phyloP scores from a whole-genome alignment of 2,329 filamentous ascomycete species.

The Trematosphaeria pertusa region DNA sequence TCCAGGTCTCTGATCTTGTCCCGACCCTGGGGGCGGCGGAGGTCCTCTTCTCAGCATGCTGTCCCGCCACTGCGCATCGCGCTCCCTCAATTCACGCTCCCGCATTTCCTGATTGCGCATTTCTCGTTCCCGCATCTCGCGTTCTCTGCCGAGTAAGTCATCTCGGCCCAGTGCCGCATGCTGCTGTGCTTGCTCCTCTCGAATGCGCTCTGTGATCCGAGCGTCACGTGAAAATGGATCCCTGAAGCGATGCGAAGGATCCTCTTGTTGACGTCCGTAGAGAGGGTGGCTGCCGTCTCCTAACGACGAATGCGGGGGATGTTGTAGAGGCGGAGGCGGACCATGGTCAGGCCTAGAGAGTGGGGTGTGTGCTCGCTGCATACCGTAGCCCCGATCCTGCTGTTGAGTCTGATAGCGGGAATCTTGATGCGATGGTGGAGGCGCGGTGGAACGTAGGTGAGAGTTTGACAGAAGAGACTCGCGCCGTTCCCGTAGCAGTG shows the following conservation, averaged over 20 bases:
- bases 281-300: constrained; percentile 33
- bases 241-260: constrained; percentile 31
- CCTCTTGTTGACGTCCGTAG: constrained; percentile 39
- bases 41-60: constrained; percentile 6
- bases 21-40: constrained; percentile 18
- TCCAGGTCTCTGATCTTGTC: constrained; percentile 22
- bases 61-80: constrained; percentile 15
- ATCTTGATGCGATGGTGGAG: constrained; percentile 34
- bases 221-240: constrained; percentile 32
- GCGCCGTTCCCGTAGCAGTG: constrained; percentile 34
- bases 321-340: constrained; percentile 38
- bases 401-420: constrained; percentile 34
- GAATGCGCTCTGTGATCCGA: constrained; percentile 36
- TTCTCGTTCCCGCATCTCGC: constrained; percentile 23
- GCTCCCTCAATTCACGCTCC: constrained; percentile 8
- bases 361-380: constrained; percentile 45
- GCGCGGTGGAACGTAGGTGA: constrained; percentile 27
- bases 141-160: constrained; percentile 29
- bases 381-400: constrained; percentile 34
- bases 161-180: constrained; percentile 31
- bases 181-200: constrained; percentile 39
- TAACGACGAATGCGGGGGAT: constrained; percentile 40
- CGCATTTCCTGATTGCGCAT: constrained; percentile 7
- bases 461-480: constrained; percentile 28
- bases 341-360: constrained; percentile 36